Evolutionary conservation across 495 filamentous ascomycete species (phyloP).

Genomic region (Aspergillus taichungensis): DNA sequence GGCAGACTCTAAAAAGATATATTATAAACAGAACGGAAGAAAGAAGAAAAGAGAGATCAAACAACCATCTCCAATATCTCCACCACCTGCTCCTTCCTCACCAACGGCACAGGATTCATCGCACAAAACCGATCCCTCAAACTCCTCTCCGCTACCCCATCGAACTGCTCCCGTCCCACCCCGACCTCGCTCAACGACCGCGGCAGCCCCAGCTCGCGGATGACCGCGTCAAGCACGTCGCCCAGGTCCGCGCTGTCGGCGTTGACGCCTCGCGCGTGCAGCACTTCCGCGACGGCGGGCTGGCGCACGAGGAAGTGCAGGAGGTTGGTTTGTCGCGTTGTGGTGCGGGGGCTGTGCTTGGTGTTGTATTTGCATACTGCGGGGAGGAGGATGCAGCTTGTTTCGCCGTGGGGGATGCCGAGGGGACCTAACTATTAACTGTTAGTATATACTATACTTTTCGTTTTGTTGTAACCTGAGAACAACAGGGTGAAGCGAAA

Average conservation of each 20-base stretch:
- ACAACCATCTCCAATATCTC: constrained; percentile 46
- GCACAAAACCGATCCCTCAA: constrained; percentile 43
- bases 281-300: constrained; percentile 29
- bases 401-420: constrained; percentile 58
- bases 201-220: constrained; percentile 47
- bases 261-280: constrained; percentile 29
- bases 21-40: neutral
- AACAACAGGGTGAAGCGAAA: no score
- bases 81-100: constrained; percentile 41
- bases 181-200: constrained; percentile 45
- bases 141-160: constrained; percentile 41
- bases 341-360: constrained; percentile 34
- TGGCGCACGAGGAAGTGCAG: constrained; percentile 42
- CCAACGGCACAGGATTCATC: constrained; percentile 42
- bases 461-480: no score
- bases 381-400: constrained; percentile 55
- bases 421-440: constrained; percentile 44
- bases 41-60: neutral
- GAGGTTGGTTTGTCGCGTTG: constrained; percentile 38
- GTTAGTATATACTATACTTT: no score
- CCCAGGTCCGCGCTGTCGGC: constrained; percentile 37
- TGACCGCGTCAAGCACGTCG: constrained; percentile 46
- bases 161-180: constrained; percentile 45
- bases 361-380: constrained; percentile 54
- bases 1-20: no score